phyloP scores from a whole-genome alignment of 2,329 filamentous ascomycete genomes.

The Paecilomyces sp. region DNA sequence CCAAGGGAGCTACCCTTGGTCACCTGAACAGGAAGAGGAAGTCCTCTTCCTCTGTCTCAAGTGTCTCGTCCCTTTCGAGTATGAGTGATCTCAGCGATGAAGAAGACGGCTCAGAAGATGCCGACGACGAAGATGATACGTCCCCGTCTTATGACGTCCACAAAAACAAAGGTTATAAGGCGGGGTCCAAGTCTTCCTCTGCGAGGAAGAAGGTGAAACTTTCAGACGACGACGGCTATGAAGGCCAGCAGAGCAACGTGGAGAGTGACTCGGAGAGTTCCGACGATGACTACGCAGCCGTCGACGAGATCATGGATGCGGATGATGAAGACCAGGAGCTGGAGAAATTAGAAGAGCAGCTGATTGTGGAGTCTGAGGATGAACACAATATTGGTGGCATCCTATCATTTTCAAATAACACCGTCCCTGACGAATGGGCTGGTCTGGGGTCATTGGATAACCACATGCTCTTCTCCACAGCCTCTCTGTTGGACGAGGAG shows the following conservation, averaged over 20 bases:
- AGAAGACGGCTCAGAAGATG: conserved; percentile 30
- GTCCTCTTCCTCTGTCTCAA: conserved; percentile 29
- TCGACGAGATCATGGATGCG: conserved; percentile 72
- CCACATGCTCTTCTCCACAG: conserved; percentile 32
- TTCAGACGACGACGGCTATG: conserved; percentile 26
- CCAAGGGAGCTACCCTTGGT: conserved; percentile 16
- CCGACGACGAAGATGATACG: conserved; percentile 35
- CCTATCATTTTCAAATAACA: conserved; percentile 16
- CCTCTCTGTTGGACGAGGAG: conserved; percentile 38
- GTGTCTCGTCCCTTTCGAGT: conserved; percentile 30
- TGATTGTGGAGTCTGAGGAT: conserved; percentile 51
- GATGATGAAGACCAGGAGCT: conserved; percentile 76
- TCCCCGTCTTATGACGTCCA: conserved; percentile 37
- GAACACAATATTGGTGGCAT: conserved; percentile 18
- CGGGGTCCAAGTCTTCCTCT: conserved; percentile 28
- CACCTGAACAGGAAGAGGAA: conserved; percentile 25
- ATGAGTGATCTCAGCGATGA: conserved; percentile 29
- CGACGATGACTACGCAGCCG: conserved; percentile 66
- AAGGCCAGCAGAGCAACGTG: conserved; percentile 21
- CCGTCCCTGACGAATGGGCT: conserved; percentile 40
- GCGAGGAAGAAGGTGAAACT: conserved; percentile 28
- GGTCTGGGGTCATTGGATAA: conserved; percentile 44
- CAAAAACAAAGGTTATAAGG: conserved; percentile 28
- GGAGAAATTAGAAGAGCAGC: conserved; percentile 68
- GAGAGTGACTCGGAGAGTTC: conserved; percentile 37